Conservation (phyloP, 495 filamentous ascomycete genomes). For the Talaromyces ruber region DNA sequence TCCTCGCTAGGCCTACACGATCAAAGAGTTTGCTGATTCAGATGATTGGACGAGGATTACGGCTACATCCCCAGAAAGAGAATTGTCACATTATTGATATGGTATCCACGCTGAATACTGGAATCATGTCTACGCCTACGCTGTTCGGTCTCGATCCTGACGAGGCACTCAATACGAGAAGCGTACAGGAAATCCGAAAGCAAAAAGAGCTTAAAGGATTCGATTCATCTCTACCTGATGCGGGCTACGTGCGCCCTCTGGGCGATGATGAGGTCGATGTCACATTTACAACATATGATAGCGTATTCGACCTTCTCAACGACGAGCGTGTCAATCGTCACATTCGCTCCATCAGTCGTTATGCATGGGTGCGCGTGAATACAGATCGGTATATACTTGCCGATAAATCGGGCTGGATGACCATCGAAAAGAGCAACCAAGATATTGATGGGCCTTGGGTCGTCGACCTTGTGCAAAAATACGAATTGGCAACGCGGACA, state of each 20-base stretch:
- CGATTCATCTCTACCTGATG: conserved; percentile 13
- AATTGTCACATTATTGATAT: conserved; percentile 97
- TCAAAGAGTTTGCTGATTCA: conserved; percentile 89
- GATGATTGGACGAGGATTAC: conserved; percentile 95
- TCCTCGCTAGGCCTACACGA: conserved; percentile 81
- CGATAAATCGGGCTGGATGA: conserved; percentile 39
- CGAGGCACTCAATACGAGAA: conserved; percentile 60
- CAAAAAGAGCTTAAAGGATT: conserved; percentile 36
- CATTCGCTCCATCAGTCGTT: conserved; percentile 62
- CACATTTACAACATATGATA: conserved; percentile 80
- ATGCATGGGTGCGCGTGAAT: conserved; percentile 73
- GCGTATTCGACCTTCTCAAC: conserved; percentile 76
- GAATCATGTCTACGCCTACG: conserved; percentile 83
- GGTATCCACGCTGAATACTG: conserved; percentile 72
- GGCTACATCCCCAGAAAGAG: conserved; percentile 67
- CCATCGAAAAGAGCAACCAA: conserved; percentile 43
- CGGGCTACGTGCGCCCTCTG: neutral
- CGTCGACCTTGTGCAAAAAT: conserved; percentile 21
- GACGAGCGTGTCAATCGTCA: conserved; percentile 70
- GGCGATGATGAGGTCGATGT: conserved; percentile 22
- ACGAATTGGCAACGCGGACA: conserved; percentile 19
- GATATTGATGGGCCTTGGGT: conserved; percentile 12
- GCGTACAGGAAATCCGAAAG: conserved; percentile 46
- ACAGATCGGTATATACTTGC: conserved; percentile 58
- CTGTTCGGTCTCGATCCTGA: conserved; percentile 87